phyloP scores from a whole-genome alignment of 768 basidiomycete species.

The Roridomyces roridus region DNA sequence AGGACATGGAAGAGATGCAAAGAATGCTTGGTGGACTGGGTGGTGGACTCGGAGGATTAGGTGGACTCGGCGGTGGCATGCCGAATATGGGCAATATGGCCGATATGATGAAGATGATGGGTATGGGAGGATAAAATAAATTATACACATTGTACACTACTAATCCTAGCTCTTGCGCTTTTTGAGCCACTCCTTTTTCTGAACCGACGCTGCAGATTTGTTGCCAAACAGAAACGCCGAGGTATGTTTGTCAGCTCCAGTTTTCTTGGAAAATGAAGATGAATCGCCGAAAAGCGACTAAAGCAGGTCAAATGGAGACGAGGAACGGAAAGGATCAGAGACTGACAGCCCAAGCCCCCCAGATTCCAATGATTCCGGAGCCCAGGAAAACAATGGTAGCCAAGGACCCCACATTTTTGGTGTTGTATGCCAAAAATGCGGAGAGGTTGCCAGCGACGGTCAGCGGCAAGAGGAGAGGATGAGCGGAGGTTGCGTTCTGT shows the following conservation, averaged over 20 bases:
- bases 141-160: slow-evolving; percentile 16
- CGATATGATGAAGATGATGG: slow-evolving; percentile 91
- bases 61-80: slow-evolving; percentile 66
- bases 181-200: slow-evolving; percentile 64
- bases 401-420: slow-evolving; percentile 60
- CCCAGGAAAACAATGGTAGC: slow-evolving; percentile 56
- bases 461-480: slow-evolving; percentile 71
- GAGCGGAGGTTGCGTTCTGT: slow-evolving; percentile 35
- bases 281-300: slow-evolving; percentile 70
- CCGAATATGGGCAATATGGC: slow-evolving; percentile 75
- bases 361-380: slow-evolving; percentile 59
- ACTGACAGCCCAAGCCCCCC: slow-evolving; percentile 78
- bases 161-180: slow-evolving; percentile 34
- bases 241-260: slow-evolving; percentile 84
- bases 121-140: slow-evolving; percentile 60
- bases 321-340: slow-evolving; percentile 7
- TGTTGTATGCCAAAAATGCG: slow-evolving; percentile 72
- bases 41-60: slow-evolving; percentile 59
- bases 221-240: slow-evolving; percentile 84
- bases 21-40: slow-evolving; percentile 93
- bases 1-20: slow-evolving; percentile 98
- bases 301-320: background rate
- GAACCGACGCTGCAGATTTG: slow-evolving; percentile 64
- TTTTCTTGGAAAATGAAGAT: slow-evolving; percentile 65
- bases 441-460: slow-evolving; percentile 58